Base-by-base conservation (phyloP, 2,329 filamentous ascomycete species). In the Sclerotinia sclerotiorum region DNA sequence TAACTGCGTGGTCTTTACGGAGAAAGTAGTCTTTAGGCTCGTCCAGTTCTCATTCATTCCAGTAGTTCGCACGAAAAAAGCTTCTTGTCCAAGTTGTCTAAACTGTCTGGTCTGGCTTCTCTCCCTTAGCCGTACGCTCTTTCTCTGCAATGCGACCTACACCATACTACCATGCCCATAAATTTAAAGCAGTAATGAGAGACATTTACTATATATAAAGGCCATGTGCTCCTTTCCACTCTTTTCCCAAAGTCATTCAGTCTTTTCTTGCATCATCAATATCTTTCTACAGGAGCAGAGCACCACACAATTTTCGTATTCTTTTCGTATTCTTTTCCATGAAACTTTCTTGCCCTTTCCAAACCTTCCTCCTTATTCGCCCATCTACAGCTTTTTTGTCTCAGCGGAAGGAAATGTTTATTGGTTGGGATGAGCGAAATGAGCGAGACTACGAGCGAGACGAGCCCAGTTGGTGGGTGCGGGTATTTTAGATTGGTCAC, bases 111-210 rank as follows among this genome's bases (percentile, higher is more conserved):
- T 35, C 32, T 35, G 35, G 35, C 35, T 35, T 35, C 35, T 10
- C 35, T 51, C 42, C 44, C 60, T 32, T 39, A 46, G 46, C 29
- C 24, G n/a, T 51, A 58, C 10, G 46, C 39, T 24, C 13, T 51
- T 39, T 51, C n/a, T 49, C 60, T 62, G 60, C 60, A 51, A 62
- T 62, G 21, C 46, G n/a, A 51, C 60, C 15, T 39, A 62, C 29
- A 39, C 46, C n/a, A 27, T 62, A 21, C 46, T 4, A 27, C n/a
- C 29, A 51, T 21, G 0, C 44, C 21, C 44, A 27, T 35, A 21
- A 35, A 35, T 61, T 29, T 24, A 24, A 32, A 49, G 44, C 44
- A 51, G 60, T 27, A 39, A 51, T 51, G 29, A 51, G 27, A 62
- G 46, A 62, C 46, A 51, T 51, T 42, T 21, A 17, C 60, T 51